Conservation (phyloP, 2,329 filamentous ascomycete genomes). For the Botrytis elliptica region DNA sequence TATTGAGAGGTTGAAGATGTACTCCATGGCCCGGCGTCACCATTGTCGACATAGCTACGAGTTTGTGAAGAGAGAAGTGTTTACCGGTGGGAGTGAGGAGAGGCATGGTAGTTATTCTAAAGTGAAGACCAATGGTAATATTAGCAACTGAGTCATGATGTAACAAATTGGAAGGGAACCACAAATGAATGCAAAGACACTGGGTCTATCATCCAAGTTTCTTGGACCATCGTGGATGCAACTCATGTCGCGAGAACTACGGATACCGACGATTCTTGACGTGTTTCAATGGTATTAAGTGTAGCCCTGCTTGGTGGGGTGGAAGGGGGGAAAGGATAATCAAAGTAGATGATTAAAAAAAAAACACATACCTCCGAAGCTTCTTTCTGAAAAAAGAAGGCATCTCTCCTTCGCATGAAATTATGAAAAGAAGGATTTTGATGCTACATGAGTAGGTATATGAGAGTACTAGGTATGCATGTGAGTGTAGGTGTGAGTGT, state of each 20-base stretch:
- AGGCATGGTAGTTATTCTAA: slow-evolving; percentile 27
- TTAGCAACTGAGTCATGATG: slow-evolving; percentile 14
- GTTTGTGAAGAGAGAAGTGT: slow-evolving; percentile 39
- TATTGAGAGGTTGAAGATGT: slow-evolving; percentile 27
- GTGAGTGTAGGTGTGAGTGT: neutral
- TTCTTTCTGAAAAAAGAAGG: slow-evolving; percentile 17
- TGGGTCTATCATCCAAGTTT: neutral
- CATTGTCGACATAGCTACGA: slow-evolving; percentile 40
- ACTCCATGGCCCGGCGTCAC: slow-evolving; percentile 32
- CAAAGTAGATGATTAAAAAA: neutral
- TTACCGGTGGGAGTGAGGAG: slow-evolving; percentile 34
- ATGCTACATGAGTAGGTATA: neutral
- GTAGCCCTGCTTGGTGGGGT: slow-evolving; percentile 13
- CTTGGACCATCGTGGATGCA: neutral
- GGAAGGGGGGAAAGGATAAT: neutral
- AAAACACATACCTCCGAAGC: slow-evolving; percentile 12
- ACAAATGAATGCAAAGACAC: slow-evolving; percentile 20
- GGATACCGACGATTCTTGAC: neutral
- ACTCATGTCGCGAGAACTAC: neutral
- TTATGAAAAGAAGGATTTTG: neutral
- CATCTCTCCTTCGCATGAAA: slow-evolving; percentile 5
- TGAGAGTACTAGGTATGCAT: neutral
- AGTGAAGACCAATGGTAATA: neutral
- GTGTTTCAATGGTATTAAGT: neutral
- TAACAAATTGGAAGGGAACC: neutral